These are phyloP conservation scores for Leishmania major DNA, from an alignment of 208 protist species.

Conservation along the genomic window DNA sequence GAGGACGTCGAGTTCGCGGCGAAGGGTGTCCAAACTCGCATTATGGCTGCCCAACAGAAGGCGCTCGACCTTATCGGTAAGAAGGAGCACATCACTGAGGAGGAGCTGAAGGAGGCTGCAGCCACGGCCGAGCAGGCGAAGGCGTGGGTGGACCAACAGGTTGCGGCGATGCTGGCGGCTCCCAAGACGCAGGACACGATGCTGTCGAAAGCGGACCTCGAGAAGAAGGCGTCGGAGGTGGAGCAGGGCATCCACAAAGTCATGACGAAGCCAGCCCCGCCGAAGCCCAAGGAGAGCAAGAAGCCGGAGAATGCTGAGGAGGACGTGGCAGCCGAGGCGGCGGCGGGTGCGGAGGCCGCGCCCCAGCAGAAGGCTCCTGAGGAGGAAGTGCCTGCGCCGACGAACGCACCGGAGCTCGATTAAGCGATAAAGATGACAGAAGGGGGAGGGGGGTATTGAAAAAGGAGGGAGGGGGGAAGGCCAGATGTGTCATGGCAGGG, in stretches of 20 bases:
- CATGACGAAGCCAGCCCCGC: conserved; percentile 48
- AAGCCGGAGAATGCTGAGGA: conserved; percentile 31
- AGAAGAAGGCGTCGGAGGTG: conserved; percentile 46
- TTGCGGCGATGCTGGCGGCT: conserved; percentile 39
- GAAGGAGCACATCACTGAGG: conserved; percentile 76
- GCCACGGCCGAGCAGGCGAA: conserved; percentile 57
- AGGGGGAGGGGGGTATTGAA: not conserved
- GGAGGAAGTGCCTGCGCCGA: conserved; percentile 33
- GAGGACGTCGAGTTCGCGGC: conserved; percentile 73
- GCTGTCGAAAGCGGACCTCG: conserved; percentile 41
- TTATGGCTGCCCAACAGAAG: conserved; percentile 41
- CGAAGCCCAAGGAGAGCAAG: conserved; percentile 51
- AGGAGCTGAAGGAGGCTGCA: conserved; percentile 65
- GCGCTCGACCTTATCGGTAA: conserved; percentile 67
- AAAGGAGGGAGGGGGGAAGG: not conserved
- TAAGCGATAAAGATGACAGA: conserved; percentile 12
- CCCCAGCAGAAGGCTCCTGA: conserved; percentile 7
- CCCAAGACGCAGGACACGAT: conserved; percentile 52
- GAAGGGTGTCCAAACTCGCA: conserved; percentile 40
- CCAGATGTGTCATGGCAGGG: not conserved
- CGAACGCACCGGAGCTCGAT: conserved; percentile 36
- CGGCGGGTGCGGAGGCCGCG: conserved; percentile 13
- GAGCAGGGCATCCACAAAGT: conserved; percentile 42
- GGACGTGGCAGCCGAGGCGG: conserved; percentile 24
- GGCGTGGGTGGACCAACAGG: conserved; percentile 54